Conservation (phyloP, 2,329 filamentous ascomycete species). For the Colletotrichum sp. region DNA sequence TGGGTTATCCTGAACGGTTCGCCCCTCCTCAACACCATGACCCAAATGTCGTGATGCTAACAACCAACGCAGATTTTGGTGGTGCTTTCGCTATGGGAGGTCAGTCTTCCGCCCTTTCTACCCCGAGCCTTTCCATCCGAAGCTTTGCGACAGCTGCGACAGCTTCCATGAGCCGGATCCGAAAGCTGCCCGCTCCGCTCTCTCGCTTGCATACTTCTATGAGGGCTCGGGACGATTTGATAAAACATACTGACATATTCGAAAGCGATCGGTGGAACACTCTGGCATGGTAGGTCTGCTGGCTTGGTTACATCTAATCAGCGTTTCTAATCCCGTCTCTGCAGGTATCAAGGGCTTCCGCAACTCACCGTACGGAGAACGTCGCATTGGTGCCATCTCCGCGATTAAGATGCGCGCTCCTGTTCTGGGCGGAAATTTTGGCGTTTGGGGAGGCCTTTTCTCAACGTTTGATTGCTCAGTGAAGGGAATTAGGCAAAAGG, state of each 20-base stretch:
- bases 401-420: conserved; percentile 97
- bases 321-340: not conserved
- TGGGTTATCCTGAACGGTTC: conserved; percentile 79
- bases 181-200: not conserved
- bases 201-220: not conserved
- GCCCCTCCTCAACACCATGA: not conserved
- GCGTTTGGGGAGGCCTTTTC: conserved; percentile 60
- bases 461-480: conserved; percentile 71
- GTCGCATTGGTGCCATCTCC: conserved; percentile 93
- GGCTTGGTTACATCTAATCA: rapidly evolving
- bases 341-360: conserved; percentile 82
- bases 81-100: conserved; percentile 95
- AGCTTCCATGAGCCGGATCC: not conserved
- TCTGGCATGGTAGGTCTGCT: conserved; percentile 78
- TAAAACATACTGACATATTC: not conserved
- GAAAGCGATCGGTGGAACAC: conserved; percentile 73
- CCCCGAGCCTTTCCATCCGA: not conserved
- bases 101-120: rapidly evolving
- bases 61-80: conserved; percentile 70
- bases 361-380: conserved; percentile 90
- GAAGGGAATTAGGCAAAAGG: conserved; percentile 88
- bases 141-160: not conserved
- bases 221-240: not conserved
- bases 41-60: not conserved
- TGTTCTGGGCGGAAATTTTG: conserved; percentile 96